Conservation (phyloP, 1,284 basidiomycete species). For the Ganoderma sp. region DNA sequence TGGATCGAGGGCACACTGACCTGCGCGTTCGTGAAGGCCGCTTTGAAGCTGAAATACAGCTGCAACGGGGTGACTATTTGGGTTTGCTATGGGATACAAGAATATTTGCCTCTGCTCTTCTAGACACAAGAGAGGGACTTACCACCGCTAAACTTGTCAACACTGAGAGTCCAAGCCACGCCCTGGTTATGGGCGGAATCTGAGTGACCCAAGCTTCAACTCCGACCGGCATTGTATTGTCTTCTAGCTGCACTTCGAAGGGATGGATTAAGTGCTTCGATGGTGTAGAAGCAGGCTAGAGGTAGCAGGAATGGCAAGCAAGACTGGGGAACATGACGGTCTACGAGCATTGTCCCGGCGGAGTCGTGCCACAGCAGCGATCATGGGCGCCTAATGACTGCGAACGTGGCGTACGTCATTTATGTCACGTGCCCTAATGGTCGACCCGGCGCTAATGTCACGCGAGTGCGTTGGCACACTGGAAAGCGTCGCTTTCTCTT, state of each 20-base stretch:
- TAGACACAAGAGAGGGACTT: conserved; percentile 42
- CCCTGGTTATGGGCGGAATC: conserved; percentile 87
- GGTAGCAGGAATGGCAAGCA: background rate
- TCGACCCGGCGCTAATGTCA: background rate
- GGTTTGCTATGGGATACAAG: conserved; percentile 71
- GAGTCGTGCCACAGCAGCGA: conserved; percentile 1
- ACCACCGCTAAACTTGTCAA: conserved; percentile 86
- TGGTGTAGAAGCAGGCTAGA: background rate
- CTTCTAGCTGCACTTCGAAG: background rate
- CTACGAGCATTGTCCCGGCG: background rate
- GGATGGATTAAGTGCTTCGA: background rate
- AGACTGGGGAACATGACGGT: conserved; percentile 15
- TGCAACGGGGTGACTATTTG: conserved; percentile 88
- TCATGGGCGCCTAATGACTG: conserved; percentile 14
- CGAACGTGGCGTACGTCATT: conserved; percentile 28
- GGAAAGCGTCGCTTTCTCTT: no score
- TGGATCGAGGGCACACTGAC: conserved; percentile 47
- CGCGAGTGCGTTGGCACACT: no score
- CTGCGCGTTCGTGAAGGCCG: conserved; percentile 82
- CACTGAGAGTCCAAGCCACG: conserved; percentile 81
- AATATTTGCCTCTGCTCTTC: background rate
- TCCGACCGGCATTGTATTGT: conserved; percentile 69
- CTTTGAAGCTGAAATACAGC: conserved; percentile 90
- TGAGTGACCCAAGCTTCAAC: conserved; percentile 86
- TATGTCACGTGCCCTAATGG: conserved; percentile 9